Evolutionary conservation across 192 early-diverging fungal species (phyloP).

Genomic region (Chytriomyces sp.): DNA sequence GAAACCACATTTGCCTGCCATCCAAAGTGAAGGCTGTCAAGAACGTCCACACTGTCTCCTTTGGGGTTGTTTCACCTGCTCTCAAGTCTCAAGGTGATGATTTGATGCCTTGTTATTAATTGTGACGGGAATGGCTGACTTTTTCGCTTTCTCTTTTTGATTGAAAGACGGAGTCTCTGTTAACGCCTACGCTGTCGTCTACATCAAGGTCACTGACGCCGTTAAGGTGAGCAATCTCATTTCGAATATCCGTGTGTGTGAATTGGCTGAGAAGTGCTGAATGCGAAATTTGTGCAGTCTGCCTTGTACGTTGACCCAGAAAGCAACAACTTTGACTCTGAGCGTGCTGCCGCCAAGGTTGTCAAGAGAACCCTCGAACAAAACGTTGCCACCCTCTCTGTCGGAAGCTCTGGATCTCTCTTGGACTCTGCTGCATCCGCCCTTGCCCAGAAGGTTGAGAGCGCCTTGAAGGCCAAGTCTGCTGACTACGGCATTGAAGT

Average conservation of each 20-base stretch:
- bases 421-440: constrained; percentile 37
- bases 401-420: constrained; percentile 36
- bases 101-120: not conserved
- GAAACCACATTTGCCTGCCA: constrained; percentile 52
- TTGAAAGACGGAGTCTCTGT: constrained; percentile 49
- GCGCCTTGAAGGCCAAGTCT: constrained; percentile 43
- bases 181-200: constrained; percentile 56
- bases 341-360: constrained; percentile 57
- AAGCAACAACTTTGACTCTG: constrained; percentile 58
- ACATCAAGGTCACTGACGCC: constrained; percentile 55
- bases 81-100: constrained; percentile 45
- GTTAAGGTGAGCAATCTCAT: constrained; percentile 41
- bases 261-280: not conserved
- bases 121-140: not conserved
- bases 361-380: constrained; percentile 46
- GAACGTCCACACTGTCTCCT: constrained; percentile 44
- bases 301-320: constrained; percentile 56
- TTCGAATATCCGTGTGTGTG: constrained; percentile 6
- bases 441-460: constrained; percentile 49
- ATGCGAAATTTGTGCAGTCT: constrained; percentile 37
- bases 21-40: constrained; percentile 57
- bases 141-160: constrained; percentile 2
- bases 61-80: constrained; percentile 50
- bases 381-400: constrained; percentile 45
- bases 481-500: constrained; percentile 50